These are phyloP conservation scores for Diaporthe batatas DNA, from an alignment of 2,329 filamentous ascomycete genomes.

Conservation along the genomic window DNA sequence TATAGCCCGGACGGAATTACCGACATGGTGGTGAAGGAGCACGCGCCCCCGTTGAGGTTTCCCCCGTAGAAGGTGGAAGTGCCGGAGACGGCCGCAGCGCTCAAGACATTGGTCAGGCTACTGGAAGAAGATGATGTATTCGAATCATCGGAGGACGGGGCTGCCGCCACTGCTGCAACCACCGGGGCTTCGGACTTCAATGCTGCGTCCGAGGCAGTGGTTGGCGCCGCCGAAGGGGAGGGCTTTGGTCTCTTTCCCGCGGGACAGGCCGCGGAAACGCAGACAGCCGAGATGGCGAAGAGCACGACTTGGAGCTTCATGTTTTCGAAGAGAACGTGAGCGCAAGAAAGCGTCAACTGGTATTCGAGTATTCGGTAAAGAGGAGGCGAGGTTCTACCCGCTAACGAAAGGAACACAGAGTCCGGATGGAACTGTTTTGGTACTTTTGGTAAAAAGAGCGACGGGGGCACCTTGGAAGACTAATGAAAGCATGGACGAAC, in stretches of 20 bases:
- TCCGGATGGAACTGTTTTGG: constrained; percentile 1
- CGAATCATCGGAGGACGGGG: neutral
- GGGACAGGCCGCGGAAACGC: constrained; percentile 26
- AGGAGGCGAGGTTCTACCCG: constrained; percentile 4
- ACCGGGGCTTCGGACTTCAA: neutral
- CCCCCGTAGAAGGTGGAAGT: constrained; percentile 67
- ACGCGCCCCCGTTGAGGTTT: constrained; percentile 70
- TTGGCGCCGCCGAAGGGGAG: constrained; percentile 10
- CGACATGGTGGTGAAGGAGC: constrained; percentile 71
- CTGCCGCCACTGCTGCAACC: neutral
- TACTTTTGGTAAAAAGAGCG: constrained; percentile 1
- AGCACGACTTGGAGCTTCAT: constrained; percentile 40
- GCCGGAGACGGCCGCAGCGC: constrained; percentile 49
- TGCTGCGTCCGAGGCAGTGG: neutral
- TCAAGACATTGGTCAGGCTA: neutral
- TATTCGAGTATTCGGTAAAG: neutral
- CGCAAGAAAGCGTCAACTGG: neutral
- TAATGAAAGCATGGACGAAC: neutral
- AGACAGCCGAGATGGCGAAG: constrained; percentile 35
- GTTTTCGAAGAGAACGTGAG: constrained; percentile 6
- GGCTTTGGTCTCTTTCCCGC: constrained; percentile 22
- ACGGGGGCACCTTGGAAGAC: neutral
- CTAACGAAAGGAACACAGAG: constrained; percentile 8
- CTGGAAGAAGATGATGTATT: constrained; percentile 10
- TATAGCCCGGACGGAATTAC: constrained; percentile 69